Conservation (phyloP, 1,139 yeast species). For the Taiozyma sp. region DNA sequence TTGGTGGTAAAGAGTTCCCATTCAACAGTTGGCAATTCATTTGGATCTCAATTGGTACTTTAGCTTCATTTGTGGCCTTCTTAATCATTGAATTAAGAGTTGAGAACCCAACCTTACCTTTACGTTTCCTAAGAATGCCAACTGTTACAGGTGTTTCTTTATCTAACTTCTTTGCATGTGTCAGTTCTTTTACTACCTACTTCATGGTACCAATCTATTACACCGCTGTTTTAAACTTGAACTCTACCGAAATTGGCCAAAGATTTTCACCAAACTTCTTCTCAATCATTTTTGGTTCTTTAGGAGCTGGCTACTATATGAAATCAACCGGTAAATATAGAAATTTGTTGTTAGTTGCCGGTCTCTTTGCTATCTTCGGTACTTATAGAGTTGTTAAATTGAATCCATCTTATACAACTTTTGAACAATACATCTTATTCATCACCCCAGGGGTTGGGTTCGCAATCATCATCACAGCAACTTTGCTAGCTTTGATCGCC, state of each 20-base stretch:
- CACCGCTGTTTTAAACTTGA: constrained; percentile 49
- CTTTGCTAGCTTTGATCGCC: constrained; percentile 64
- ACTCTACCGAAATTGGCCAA: constrained; percentile 58
- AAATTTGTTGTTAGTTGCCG: constrained; percentile 40
- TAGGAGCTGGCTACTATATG: constrained; percentile 69
- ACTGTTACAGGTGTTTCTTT: constrained; percentile 63
- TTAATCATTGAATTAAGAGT: constrained; percentile 52
- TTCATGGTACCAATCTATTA: constrained; percentile 66
- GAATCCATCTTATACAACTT: constrained; percentile 31
- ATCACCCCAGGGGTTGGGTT: constrained; percentile 54
- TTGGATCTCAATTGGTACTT: constrained; percentile 23
- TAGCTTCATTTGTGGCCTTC: constrained; percentile 29
- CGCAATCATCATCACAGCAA: constrained; percentile 59
- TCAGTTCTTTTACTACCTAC: constrained; percentile 47
- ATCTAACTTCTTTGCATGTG: constrained; percentile 55
- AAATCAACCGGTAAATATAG: constrained; percentile 64
- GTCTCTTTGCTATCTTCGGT: constrained; percentile 45
- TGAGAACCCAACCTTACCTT: constrained; percentile 65
- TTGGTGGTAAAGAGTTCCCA: constrained; percentile 58
- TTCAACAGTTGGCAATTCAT: constrained; percentile 24
- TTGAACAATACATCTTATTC: constrained; percentile 28
- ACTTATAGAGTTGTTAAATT: constrained; percentile 34
- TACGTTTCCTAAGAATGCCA: constrained; percentile 47
- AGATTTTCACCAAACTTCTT: constrained; percentile 63
- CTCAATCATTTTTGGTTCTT: constrained; percentile 66